Conservation (phyloP, 306 rosid species). For the Trichosanthes truncata region DNA sequence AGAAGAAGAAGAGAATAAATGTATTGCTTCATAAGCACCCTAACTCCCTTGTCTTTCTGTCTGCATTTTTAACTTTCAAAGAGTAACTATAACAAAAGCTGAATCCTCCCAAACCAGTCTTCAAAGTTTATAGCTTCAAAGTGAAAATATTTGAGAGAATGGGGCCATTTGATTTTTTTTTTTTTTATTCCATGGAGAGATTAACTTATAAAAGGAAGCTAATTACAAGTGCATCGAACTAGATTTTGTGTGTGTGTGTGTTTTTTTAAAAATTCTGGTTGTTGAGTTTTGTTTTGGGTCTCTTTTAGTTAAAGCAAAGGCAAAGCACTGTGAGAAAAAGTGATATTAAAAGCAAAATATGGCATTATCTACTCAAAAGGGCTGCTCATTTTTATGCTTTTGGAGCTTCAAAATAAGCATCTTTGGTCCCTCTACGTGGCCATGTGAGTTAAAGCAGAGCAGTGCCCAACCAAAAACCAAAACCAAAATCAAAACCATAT, state of each 20-base stretch:
- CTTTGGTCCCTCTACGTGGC: conserved; percentile 11
- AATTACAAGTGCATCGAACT: background rate
- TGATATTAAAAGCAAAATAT: conserved; percentile 87
- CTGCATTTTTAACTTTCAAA: conserved; percentile 30
- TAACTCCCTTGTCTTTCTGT: conserved; percentile 26
- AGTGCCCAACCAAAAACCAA: background rate
- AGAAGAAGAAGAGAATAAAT: conserved; percentile 31
- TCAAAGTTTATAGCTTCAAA: background rate
- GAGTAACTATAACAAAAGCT: conserved; percentile 17
- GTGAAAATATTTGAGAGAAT: background rate
- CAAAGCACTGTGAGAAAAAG: conserved; percentile 64
- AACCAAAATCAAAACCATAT: background rate
- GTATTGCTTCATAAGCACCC: conserved; percentile 49
- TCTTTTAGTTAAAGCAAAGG: conserved; percentile 63
- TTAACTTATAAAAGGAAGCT: background rate
- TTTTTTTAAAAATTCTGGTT: background rate
- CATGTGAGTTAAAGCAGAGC: conserved; percentile 7
- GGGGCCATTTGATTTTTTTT: background rate
- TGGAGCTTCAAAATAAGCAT: conserved; percentile 15
- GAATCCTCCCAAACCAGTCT: background rate
- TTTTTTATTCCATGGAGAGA: background rate
- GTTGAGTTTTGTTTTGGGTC: conserved; percentile 3
- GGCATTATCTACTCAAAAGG: conserved; percentile 99
- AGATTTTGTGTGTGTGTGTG: background rate
- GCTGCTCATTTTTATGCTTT: conserved; percentile 15